Base-by-base conservation (phyloP, 1,139 yeast species). In the Taphrina pruni region DNA sequence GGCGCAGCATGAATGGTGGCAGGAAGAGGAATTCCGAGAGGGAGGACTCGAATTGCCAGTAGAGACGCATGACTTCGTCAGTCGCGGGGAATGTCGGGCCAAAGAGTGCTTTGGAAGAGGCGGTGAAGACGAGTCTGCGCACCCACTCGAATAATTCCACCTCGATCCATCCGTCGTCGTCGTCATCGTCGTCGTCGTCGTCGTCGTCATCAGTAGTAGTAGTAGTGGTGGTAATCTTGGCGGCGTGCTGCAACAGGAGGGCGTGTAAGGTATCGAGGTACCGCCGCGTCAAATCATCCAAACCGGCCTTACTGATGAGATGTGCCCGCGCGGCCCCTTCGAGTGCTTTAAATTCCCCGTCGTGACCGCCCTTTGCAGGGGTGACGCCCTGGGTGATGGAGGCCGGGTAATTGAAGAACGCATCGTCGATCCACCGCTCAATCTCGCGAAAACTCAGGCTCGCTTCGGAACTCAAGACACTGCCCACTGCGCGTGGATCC, bases 91-190 rank as follows among this genome's bases (percentile, higher is more conserved):
- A 51, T 11, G 11, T 20, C 2, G n/a, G 38, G 11, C 56, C 56
- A n/a, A 21, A 51, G 56, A 51, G 56, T 26, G 56, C 36, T 35
- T 26, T 51, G 4, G 36, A 6, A 9, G 56, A 51, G 11, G 56
- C 56, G 11, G 38, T 21, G 20, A 51, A 51, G n/a, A 51, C 56
- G 36, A 32, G n/a, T 21, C 39, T 11, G 21, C 56, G 56, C 11
- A 26, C 38, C 56, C 56, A 51, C 4, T 51, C 56, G 36, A 51
- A 51, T 51, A 51, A 51, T 3, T 51, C 56, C n/a, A 51, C 56
- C 51, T 46, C 21, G 26, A 46, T 46, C 51, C 51, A n/a, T 17
- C 51, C 20, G 9, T 17, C 21, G 11, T 46, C n/a, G 21, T 17
- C 51, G 8, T 45, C 14, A 11, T 11, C 41, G 41, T 38, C 41